Conservation (phyloP, 805 yeast species). For the Hanseniaspora pseudoguilliermondii region DNA sequence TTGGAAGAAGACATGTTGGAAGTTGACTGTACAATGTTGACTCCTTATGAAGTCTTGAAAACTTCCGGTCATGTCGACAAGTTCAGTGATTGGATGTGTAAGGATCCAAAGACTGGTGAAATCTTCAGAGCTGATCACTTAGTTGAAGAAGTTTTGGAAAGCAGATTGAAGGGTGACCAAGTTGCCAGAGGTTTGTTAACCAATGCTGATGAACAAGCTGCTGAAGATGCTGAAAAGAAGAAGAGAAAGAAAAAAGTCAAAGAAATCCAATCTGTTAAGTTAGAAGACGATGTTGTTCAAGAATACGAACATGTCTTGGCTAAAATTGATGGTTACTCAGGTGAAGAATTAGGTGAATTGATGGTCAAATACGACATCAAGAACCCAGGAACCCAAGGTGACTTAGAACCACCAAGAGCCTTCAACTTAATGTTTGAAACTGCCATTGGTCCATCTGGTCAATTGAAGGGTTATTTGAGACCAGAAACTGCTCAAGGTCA, state of each 20-base stretch:
- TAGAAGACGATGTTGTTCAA: constrained; percentile 63
- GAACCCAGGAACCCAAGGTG: constrained; percentile 83
- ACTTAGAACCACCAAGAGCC: constrained; percentile 79
- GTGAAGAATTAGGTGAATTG: constrained; percentile 80
- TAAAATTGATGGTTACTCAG: constrained; percentile 89
- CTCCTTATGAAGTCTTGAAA: constrained; percentile 94
- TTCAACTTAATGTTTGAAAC: constrained; percentile 99
- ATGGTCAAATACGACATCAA: constrained; percentile 71
- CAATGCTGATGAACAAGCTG: constrained; percentile 44
- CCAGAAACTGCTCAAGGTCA: constrained; percentile 99
- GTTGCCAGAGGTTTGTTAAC: constrained; percentile 77
- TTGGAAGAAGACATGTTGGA: constrained; percentile 98
- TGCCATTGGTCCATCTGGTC: constrained; percentile 97
- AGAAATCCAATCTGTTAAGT: constrained; percentile 77
- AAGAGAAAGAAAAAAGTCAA: constrained; percentile 93
- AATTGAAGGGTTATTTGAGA: constrained; percentile 84
- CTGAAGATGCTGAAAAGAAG: constrained; percentile 68
- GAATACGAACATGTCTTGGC: constrained; percentile 85
- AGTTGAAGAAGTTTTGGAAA: constrained; percentile 93
- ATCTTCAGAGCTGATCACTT: constrained; percentile 97
- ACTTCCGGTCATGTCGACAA: constrained; percentile 99
- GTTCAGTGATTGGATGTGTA: constrained; percentile 98
- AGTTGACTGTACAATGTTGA: constrained; percentile 94
- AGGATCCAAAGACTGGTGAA: constrained; percentile 90
- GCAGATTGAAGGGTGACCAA: constrained; percentile 91